These are phyloP conservation scores for Gastrolobium bilobum DNA, from an alignment of 306 rosid genomes.

Conservation along the genomic window DNA sequence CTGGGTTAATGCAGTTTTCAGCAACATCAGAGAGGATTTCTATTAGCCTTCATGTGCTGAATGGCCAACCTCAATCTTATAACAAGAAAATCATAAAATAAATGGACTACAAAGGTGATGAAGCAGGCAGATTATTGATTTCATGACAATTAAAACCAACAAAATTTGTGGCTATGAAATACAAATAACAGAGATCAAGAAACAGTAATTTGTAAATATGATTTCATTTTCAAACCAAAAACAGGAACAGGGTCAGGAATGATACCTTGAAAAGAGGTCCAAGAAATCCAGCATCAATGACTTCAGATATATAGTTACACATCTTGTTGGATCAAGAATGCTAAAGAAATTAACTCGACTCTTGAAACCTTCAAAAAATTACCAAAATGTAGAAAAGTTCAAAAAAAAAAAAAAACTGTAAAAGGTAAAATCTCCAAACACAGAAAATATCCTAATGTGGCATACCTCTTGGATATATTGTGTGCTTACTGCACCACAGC, in stretches of 20 bases:
- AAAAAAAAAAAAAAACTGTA: constrained; percentile 1
- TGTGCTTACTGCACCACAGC: constrained; percentile 75
- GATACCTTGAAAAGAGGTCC: constrained; percentile 93
- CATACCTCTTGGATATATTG: constrained; percentile 91
- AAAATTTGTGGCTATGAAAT: neutral
- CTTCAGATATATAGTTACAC: constrained; percentile 82
- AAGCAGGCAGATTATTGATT: neutral
- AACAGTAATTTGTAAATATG: constrained; percentile 11
- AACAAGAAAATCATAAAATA: neutral
- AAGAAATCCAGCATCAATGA: constrained; percentile 83
- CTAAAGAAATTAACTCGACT: constrained; percentile 75
- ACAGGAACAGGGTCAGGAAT: constrained; percentile 33
- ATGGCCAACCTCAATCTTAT: neutral
- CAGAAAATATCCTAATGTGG: constrained; percentile 10
- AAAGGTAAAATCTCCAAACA: constrained; percentile 7
- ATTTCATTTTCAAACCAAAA: constrained; percentile 40
- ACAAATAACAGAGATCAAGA: constrained; percentile 27
- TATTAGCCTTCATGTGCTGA: constrained; percentile 3
- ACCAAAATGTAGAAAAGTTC: constrained; percentile 38
- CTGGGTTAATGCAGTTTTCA: neutral
- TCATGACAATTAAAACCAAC: constrained; percentile 22
- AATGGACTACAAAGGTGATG: neutral
- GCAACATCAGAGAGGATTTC: neutral
- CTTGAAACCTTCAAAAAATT: constrained; percentile 75
- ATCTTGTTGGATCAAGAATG: constrained; percentile 71